Evolutionary conservation across 164 flowering plant species (phyloP).

Genomic region (Litsea cubeba): DNA sequence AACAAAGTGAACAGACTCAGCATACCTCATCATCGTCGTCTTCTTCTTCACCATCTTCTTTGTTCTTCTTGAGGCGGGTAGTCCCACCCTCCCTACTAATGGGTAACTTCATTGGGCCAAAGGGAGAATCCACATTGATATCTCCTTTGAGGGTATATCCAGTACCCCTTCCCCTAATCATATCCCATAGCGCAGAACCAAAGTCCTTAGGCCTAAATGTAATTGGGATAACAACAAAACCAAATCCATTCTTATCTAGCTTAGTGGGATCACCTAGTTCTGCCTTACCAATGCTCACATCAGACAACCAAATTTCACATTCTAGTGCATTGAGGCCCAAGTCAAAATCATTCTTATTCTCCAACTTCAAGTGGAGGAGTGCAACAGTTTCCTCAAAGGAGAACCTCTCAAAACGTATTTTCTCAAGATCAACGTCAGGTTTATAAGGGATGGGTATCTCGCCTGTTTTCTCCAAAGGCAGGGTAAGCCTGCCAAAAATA

Average conservation of each 20-base stretch:
- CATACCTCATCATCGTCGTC: constrained; percentile 16
- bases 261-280: constrained; percentile 13
- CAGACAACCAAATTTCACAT: constrained; percentile 21
- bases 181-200: constrained; percentile 32
- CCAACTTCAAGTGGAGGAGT: constrained; percentile 22
- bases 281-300: constrained; percentile 21
- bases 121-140: constrained; percentile 21
- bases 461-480: constrained; percentile 11
- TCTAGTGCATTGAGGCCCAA: constrained; percentile 27
- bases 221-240: constrained; percentile 20
- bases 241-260: constrained; percentile 20
- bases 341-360: constrained; percentile 29
- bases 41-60: constrained; percentile 19
- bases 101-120: constrained; percentile 27
- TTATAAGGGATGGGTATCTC: constrained; percentile 15
- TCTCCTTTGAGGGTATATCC: constrained; percentile 27
- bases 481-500: constrained; percentile 8
- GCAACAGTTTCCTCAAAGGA: constrained; percentile 30
- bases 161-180: constrained; percentile 26
- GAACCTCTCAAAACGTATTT: constrained; percentile 18
- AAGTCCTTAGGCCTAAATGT: constrained; percentile 28
- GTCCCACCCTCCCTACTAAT: constrained; percentile 17
- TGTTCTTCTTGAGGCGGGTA: constrained; percentile 19
- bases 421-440: constrained; percentile 13
- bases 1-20: background rate